phyloP scores from a whole-genome alignment of 2,329 filamentous ascomycete genomes.

The Proliferodiscus dingleyae region DNA sequence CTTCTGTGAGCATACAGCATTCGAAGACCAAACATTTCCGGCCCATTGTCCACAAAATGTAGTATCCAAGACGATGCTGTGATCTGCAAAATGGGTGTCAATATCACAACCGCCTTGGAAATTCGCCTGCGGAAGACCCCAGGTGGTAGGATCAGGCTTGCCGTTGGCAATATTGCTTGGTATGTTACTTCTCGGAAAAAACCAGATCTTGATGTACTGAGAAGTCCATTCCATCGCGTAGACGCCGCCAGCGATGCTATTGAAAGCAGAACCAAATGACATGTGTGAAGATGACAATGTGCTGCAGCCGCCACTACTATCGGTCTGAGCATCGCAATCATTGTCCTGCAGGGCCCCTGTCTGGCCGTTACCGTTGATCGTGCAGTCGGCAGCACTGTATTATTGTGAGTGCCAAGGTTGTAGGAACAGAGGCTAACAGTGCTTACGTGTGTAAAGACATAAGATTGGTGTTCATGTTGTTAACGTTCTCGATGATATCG shows the following conservation, averaged over 20 bases:
- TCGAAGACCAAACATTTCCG: conserved; percentile 5
- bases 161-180: neutral
- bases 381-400: conserved; percentile 8
- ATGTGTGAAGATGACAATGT: conserved; percentile 42
- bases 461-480: conserved; percentile 44
- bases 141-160: neutral
- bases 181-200: neutral
- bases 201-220: neutral
- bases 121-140: conserved; percentile 6
- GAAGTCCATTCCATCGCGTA: conserved; percentile 59
- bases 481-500: conserved; percentile 54
- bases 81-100: conserved; percentile 56
- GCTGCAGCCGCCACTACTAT: conserved; percentile 35
- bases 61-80: conserved; percentile 67
- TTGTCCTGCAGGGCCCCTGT: conserved; percentile 3
- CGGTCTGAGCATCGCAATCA: conserved; percentile 14
- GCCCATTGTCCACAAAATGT: conserved; percentile 65
- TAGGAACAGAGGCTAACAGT: neutral
- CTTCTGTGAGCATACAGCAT: neutral
- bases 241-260: conserved; percentile 57
- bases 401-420: neutral
- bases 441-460: conserved; percentile 61
- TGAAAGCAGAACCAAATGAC: conserved; percentile 59
- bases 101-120: conserved; percentile 54
- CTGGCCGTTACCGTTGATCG: conserved; percentile 34